phyloP scores from a whole-genome alignment of 495 filamentous ascomycete species.

The Penicillium turbatum region DNA sequence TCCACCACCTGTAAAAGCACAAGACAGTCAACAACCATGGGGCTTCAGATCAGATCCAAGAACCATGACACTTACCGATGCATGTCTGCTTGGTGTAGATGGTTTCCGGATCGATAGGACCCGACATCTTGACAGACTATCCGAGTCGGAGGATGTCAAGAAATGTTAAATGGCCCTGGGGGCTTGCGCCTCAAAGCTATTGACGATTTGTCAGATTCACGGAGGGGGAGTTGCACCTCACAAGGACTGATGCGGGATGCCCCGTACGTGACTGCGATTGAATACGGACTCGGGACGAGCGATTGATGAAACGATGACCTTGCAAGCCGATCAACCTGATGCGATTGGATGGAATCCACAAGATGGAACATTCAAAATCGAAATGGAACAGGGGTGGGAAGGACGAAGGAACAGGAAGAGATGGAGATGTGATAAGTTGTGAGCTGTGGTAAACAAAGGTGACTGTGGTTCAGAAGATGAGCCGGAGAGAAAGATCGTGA shows the following conservation, averaged over 20 bases:
- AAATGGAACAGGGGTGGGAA: neutral
- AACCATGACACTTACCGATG: constrained; percentile 62
- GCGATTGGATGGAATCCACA: neutral
- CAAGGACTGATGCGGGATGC: neutral
- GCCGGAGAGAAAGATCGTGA: neutral
- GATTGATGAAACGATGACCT: neutral
- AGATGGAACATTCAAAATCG: neutral
- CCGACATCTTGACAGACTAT: constrained; percentile 33
- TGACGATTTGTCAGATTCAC: neutral
- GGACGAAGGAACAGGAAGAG: neutral
- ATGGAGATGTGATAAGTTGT: neutral
- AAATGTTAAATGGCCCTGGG: constrained; percentile 5
- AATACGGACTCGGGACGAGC: neutral
- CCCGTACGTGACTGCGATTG: neutral
- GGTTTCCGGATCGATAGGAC: constrained; percentile 69
- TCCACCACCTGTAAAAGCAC: constrained; percentile 57
- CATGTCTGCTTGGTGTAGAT: constrained; percentile 91
- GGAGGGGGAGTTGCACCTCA: neutral
- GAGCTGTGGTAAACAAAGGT: neutral
- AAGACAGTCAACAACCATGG: constrained; percentile 1
- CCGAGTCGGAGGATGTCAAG: neutral
- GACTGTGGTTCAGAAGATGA: neutral
- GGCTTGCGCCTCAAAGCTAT: neutral
- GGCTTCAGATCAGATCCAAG: neutral
- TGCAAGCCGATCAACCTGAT: neutral